Evolutionary conservation across 306 rosid species (phyloP).

Genomic region (Prunus campanulata): DNA sequence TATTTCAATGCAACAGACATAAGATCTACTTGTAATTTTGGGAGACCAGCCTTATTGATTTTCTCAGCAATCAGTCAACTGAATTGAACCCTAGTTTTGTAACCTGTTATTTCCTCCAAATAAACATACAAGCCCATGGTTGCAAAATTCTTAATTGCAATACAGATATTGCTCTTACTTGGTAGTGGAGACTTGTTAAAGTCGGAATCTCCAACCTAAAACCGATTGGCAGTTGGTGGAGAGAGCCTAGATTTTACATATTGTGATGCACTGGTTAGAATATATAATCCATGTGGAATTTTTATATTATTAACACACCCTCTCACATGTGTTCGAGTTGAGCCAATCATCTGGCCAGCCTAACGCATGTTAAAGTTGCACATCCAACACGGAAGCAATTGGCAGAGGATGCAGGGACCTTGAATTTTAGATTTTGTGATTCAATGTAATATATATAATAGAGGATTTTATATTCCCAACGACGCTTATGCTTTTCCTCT

Average conservation of each 20-base stretch:
- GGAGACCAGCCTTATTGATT: neutral
- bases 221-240: neutral
- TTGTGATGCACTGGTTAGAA: neutral
- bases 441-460: neutral
- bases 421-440: neutral
- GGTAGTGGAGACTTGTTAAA: neutral
- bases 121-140: neutral
- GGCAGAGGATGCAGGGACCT: neutral
- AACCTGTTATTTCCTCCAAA: neutral
- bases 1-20: neutral
- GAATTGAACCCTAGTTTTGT: neutral
- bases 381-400: neutral
- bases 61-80: neutral
- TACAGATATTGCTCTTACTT: no score
- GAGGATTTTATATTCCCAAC: neutral
- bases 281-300: neutral
- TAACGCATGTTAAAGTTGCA: neutral
- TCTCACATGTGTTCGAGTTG: neutral
- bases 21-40: neutral
- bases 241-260: neutral
- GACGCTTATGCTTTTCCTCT: neutral
- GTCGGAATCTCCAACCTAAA: neutral
- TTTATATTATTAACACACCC: neutral
- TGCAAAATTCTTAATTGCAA: no score
- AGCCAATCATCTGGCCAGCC: neutral